These are phyloP conservation scores for Phaffia australis DNA, from an alignment of 768 basidiomycete genomes.

Conservation along the genomic window DNA sequence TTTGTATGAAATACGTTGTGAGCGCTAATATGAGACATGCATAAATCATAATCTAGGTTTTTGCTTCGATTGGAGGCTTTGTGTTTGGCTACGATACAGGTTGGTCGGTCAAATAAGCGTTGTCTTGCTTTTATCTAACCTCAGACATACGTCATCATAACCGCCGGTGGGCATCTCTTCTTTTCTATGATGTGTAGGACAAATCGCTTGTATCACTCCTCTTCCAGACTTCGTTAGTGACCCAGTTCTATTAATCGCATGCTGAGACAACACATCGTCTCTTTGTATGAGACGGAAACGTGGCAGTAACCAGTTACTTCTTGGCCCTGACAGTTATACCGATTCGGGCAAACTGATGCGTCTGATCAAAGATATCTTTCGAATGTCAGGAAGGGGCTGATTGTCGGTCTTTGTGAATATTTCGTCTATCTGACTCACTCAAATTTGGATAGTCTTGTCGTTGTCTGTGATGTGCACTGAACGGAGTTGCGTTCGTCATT, in stretches of 20 bases:
- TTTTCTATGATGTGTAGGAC: constrained; percentile 42
- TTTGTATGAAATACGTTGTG: not conserved
- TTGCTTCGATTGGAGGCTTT: constrained; percentile 59
- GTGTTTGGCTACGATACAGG: constrained; percentile 27
- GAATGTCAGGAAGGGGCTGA: constrained; percentile 49
- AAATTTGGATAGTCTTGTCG: not conserved
- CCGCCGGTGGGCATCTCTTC: not conserved
- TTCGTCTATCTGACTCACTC: not conserved
- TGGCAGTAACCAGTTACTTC: not conserved
- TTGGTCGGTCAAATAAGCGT: not conserved
- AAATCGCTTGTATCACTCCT: constrained; percentile 64
- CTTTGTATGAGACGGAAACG: constrained; percentile 23
- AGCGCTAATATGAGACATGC: not conserved
- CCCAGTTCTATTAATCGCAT: not conserved
- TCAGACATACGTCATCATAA: not conserved
- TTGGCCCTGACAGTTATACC: constrained; percentile 30
- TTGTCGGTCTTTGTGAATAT: constrained; percentile 47
- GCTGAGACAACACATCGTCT: not conserved
- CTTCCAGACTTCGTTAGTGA: constrained; percentile 53
- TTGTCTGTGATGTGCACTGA: not conserved
- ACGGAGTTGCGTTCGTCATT: not conserved
- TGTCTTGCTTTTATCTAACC: constrained; percentile 6
- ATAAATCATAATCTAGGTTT: constrained; percentile 30
- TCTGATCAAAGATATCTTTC: constrained; percentile 43
- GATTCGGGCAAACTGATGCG: constrained; percentile 48